These are phyloP conservation scores for Auricularia sp. DNA, from an alignment of 768 basidiomycete genomes.

Conservation along the genomic window DNA sequence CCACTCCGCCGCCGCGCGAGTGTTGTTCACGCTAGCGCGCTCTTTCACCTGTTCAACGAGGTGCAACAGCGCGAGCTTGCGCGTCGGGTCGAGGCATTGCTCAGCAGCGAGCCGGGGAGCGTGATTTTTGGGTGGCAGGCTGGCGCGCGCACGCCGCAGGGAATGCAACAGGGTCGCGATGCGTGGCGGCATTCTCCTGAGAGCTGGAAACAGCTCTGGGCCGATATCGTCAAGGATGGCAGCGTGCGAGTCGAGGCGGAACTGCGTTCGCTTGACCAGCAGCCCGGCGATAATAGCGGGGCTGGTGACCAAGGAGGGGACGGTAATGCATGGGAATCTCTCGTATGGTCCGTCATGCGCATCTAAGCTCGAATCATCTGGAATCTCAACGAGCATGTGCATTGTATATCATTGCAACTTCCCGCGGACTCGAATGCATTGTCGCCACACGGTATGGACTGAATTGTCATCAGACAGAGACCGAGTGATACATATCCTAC, in stretches of 20 bases:
- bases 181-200: slow-evolving; percentile 18
- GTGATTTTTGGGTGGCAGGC: slow-evolving; percentile 22
- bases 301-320: background rate
- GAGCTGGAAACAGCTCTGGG: slow-evolving; percentile 21
- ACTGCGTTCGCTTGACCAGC: too few species aligned
- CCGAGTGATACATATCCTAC: too few species aligned
- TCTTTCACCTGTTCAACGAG: slow-evolving; percentile 33
- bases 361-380: background rate
- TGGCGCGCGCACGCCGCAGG: slow-evolving; percentile 9
- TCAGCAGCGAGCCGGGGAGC: slow-evolving; percentile 20
- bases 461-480: too few species aligned
- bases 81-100: slow-evolving; percentile 16
- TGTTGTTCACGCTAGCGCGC: slow-evolving; percentile 37
- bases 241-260: too few species aligned
- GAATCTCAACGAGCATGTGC: too few species aligned
- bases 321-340: background rate
- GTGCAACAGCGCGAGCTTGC: slow-evolving; percentile 17
- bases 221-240: background rate
- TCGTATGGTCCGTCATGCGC: background rate
- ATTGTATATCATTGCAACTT: too few species aligned
- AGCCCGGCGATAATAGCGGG: background rate
- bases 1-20: slow-evolving; percentile 37
- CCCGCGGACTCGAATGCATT: too few species aligned
- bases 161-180: slow-evolving; percentile 2
- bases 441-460: too few species aligned